These are phyloP conservation scores for Hypoxylon sp. DNA, from an alignment of 2,329 filamentous ascomycete species.

Conservation along the genomic window DNA sequence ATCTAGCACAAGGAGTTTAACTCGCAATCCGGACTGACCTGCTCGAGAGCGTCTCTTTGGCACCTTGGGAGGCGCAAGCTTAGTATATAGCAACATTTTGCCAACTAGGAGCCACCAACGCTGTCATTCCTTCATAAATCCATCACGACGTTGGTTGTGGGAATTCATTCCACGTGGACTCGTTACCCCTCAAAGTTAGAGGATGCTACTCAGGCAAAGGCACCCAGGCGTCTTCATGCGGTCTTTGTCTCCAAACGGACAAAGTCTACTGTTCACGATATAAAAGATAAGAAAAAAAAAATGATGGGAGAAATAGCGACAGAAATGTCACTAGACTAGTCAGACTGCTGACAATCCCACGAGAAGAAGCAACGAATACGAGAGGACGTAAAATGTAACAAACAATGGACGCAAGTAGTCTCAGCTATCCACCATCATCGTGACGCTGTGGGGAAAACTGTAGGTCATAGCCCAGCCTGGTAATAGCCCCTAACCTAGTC, in stretches of 20 bases:
- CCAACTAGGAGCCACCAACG: constrained; percentile 36
- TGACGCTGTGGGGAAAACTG: constrained; percentile 41
- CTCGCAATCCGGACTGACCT: constrained; percentile 58
- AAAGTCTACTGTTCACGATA: not conserved
- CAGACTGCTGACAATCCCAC: constrained; percentile 21
- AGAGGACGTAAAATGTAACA: constrained; percentile 25
- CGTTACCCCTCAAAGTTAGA: constrained; percentile 32
- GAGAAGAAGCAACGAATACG: constrained; percentile 7
- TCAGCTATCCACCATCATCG: constrained; percentile 36
- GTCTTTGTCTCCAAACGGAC: constrained; percentile 13
- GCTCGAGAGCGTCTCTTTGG: constrained; percentile 72
- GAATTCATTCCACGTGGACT: constrained; percentile 12
- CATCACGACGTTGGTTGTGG: constrained; percentile 12
- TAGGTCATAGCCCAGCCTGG: constrained; percentile 23
- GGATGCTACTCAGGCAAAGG: constrained; percentile 15
- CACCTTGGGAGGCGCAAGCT: constrained; percentile 67
- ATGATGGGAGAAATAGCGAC: not conserved
- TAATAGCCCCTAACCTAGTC: constrained; percentile 18
- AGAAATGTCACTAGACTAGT: constrained; percentile 2
- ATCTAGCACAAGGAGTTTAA: constrained; percentile 1
- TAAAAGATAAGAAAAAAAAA: too few relatives aligned
- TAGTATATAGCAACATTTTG: constrained; percentile 71
- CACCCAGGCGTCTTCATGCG: constrained; percentile 7
- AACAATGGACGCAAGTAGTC: constrained; percentile 19
- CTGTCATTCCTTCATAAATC: constrained; percentile 37